These are phyloP conservation scores for Dictyophora rubrovolvata DNA, from an alignment of 768 basidiomycete genomes.

Conservation along the genomic window DNA sequence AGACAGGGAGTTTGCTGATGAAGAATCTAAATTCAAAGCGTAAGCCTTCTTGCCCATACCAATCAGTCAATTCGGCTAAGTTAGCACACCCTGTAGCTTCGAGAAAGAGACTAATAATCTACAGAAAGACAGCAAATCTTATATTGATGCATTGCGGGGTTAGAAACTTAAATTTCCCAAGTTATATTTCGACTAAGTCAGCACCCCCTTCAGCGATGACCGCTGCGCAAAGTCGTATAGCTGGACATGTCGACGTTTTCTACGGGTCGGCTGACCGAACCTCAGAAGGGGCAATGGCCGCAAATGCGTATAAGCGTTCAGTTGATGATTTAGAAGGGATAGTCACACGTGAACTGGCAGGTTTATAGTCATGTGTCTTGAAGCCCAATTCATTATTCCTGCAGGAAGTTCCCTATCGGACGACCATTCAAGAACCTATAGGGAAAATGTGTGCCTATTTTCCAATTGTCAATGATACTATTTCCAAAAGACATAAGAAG, in stretches of 20 bases:
- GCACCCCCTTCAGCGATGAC: slow-evolving; percentile 64
- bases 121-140: slow-evolving; percentile 93
- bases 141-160: slow-evolving; percentile 93
- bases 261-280: slow-evolving; percentile 76
- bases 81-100: slow-evolving; percentile 41
- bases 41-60: slow-evolving; percentile 32
- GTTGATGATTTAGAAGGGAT: slow-evolving; percentile 88
- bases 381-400: not conserved
- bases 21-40: slow-evolving; percentile 85
- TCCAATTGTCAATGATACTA: slow-evolving; percentile 87
- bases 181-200: not conserved
- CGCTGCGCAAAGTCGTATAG: slow-evolving; percentile 81
- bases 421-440: slow-evolving; percentile 89
- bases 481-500: slow-evolving; percentile 94
- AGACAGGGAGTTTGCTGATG: slow-evolving; percentile 86
- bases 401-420: slow-evolving; percentile 89
- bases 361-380: slow-evolving; percentile 16
- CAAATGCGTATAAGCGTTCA: slow-evolving; percentile 90
- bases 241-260: slow-evolving; percentile 89
- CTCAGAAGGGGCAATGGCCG: slow-evolving; percentile 92
- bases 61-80: not conserved
- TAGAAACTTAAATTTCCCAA: slow-evolving; percentile 19
- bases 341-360: slow-evolving; percentile 74
- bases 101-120: slow-evolving; percentile 93
- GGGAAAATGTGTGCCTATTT: slow-evolving; percentile 97